phyloP scores from a whole-genome alignment of 2,329 filamentous ascomycete species.

The Xylaria multiplex region DNA sequence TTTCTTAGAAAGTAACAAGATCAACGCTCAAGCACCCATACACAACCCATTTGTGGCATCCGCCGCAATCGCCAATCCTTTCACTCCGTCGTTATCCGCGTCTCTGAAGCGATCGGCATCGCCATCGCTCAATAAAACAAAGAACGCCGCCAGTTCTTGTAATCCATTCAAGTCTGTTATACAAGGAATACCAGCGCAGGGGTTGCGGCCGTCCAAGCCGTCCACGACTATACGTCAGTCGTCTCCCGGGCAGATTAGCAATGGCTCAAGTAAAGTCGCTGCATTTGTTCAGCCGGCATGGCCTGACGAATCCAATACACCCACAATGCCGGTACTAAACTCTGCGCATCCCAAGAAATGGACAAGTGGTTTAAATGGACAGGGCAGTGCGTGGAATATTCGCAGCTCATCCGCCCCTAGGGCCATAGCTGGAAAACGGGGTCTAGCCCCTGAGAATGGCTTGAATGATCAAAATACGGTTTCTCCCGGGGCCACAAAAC shows the following conservation, averaged over 20 bases:
- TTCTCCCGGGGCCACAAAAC: neutral
- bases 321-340: neutral
- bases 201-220: conserved; percentile 15
- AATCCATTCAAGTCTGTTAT: conserved; percentile 35
- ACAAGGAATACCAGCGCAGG: conserved; percentile 1
- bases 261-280: conserved; percentile 33
- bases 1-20: conserved; percentile 32
- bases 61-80: conserved; percentile 22
- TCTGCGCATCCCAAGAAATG: conserved; percentile 32
- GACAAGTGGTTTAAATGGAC: conserved; percentile 32
- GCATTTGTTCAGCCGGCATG: conserved; percentile 44
- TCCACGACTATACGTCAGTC: conserved; percentile 1
- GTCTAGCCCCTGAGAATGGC: conserved; percentile 2
- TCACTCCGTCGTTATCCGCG: conserved; percentile 18
- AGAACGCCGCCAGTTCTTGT: conserved; percentile 5
- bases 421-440: conserved; percentile 29
- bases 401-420: conserved; percentile 29
- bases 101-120: conserved; percentile 26
- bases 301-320: conserved; percentile 35
- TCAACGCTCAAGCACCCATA: conserved; percentile 18
- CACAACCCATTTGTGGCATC: conserved; percentile 29
- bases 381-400: conserved; percentile 37
- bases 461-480: neutral
- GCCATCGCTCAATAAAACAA: conserved; percentile 34
- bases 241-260: neutral